phyloP scores from a whole-genome alignment of 75 land plant species.

The Sequoia sempervirens region DNA sequence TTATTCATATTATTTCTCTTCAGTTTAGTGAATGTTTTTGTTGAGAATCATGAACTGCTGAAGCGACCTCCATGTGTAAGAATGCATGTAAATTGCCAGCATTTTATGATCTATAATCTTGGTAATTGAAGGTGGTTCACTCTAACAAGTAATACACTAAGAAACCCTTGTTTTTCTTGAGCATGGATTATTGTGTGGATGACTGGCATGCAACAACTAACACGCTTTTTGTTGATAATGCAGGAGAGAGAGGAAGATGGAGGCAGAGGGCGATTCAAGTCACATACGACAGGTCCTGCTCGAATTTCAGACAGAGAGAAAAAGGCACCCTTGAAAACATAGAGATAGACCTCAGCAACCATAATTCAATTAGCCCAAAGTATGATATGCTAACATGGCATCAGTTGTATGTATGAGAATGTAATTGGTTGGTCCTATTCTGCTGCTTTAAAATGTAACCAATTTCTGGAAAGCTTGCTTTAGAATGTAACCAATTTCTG shows the following conservation, averaged over 20 bases:
- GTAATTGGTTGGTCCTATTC: background rate
- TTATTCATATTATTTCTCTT: too few species aligned
- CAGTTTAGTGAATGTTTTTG: background rate
- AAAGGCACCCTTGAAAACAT: slow-evolving; percentile 96
- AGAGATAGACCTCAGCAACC: background rate
- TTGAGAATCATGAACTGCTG: background rate
- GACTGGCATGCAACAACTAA: background rate
- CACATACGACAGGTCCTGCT: slow-evolving; percentile 89
- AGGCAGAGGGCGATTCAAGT: slow-evolving; percentile 96
- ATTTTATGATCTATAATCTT: slow-evolving; percentile 5
- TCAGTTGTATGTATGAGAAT: background rate
- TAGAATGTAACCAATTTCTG: background rate
- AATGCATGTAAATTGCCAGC: background rate
- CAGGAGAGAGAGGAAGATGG: slow-evolving; percentile 95
- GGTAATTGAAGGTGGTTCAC: background rate
- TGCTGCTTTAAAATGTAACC: background rate
- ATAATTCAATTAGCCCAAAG: background rate
- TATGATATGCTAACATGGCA: background rate
- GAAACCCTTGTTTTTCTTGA: background rate
- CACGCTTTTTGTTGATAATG: slow-evolving; percentile 7
- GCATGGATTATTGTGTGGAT: background rate
- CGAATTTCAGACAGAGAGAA: slow-evolving; percentile 94
- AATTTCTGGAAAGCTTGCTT: background rate
- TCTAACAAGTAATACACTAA: background rate
- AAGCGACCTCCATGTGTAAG: background rate